Evolutionary conservation across 2,329 filamentous ascomycete species (phyloP).

Genomic region (Coniochaeta pulveracea): DNA sequence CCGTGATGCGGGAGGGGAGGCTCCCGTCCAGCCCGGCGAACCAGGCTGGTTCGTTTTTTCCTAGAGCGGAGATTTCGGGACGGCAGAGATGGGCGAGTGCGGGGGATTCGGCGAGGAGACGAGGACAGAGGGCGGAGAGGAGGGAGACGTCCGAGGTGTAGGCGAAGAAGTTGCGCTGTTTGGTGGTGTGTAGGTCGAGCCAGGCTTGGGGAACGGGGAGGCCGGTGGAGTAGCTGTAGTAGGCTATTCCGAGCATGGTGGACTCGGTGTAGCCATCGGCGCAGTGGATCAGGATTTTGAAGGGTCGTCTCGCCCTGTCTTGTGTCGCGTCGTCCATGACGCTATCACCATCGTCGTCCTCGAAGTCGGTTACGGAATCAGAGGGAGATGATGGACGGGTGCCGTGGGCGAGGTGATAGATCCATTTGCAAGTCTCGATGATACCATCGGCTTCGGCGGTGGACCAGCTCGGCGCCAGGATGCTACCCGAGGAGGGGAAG

Average conservation of each 20-base stretch:
- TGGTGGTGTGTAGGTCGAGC: constrained; percentile 71
- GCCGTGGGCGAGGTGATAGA: constrained; percentile 71
- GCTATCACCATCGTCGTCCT: constrained; percentile 33
- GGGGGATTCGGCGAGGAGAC: constrained; percentile 64
- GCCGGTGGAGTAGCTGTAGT: constrained; percentile 86
- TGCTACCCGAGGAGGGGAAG: constrained; percentile 91
- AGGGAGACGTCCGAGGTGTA: constrained; percentile 84
- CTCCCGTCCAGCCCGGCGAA: constrained; percentile 77
- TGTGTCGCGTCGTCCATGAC: constrained; percentile 23
- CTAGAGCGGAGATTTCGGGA: constrained; percentile 38
- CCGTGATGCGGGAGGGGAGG: constrained; percentile 75
- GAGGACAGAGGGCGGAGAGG: constrained; percentile 63
- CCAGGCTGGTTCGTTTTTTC: constrained; percentile 62
- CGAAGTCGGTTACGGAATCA: constrained; percentile 14
- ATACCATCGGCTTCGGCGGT: constrained; percentile 75
- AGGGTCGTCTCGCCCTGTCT: constrained; percentile 23
- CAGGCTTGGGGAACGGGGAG: constrained; percentile 73
- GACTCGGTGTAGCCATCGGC: constrained; percentile 94
- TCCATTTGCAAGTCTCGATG: constrained; percentile 80
- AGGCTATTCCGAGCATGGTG: constrained; percentile 77
- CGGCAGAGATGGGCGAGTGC: constrained; percentile 33
- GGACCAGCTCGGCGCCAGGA: constrained; percentile 74
- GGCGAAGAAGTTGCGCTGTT: constrained; percentile 87
- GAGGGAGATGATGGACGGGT: constrained; percentile 25
- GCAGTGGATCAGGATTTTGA: constrained; percentile 82